Evolutionary conservation across 176 grass and related monocot species (phyloP), one percentile per base, ranked within the genome.

Genomic region (Cenchrus fungigraminus): DNA sequence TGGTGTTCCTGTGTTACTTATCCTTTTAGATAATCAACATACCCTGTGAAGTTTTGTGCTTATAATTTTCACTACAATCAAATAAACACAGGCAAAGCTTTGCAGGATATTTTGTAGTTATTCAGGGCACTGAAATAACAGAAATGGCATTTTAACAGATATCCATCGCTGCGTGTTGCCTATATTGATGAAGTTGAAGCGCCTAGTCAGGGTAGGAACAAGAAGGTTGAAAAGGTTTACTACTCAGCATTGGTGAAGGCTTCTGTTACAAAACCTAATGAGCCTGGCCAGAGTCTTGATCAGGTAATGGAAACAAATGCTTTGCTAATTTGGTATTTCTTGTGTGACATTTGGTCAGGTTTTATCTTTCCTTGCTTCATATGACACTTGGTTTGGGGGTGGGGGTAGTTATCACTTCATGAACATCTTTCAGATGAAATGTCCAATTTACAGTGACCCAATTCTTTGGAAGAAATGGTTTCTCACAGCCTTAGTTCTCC

Each of bases 181-280:
- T 95, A 95, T 88, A 92, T 95, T 43, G 93, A 95, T 82, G 93
- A 95, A 68, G 93, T 92, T 79, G 90, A 95, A 88, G 88, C 89
- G 29, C 70, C 88, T 65, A 90, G 76, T 71, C 84, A 83, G 65
- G 93, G 89, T 67, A 86, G 80, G 74, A 84, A 78, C 81, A 90
- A 88, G 78, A 95, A 95, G 76, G 81, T 82, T 20, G 88, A 92
- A 62, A 95, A 95, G 72, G 90, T 92, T 70, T 95, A 95, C 80
- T 99, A 99, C 79, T 99, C 97, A 69, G 90, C 90, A 55, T 87
- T 99, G 64, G 97, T 99, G 73, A 99, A 99, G 88, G 97, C 97
- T 78, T 83, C 93, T 82, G 89, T 88, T 44, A 93, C 86, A 46
- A 92, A 92, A 52, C 53, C 96, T 12, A 87, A 82, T 70, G 93